Evolutionary conservation across 2,329 filamentous ascomycete species (phyloP), one percentile per base, ranked within the genome.

Genomic region (Pestalotiopsis sp.): DNA sequence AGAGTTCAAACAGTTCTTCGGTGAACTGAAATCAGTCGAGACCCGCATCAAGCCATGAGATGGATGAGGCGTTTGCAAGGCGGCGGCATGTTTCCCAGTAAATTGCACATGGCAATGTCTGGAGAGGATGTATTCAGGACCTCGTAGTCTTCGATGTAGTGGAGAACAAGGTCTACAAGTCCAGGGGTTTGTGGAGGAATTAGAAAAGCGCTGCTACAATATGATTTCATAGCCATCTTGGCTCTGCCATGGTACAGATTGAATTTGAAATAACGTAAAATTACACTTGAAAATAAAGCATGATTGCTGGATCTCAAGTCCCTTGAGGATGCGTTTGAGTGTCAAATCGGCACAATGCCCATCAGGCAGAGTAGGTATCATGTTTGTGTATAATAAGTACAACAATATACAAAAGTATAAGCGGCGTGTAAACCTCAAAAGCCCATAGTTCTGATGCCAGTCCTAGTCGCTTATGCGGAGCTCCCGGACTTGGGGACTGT

Each of bases 1-100:
- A 2, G 80, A 80, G 75, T 72, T 80, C 73, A 78, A 78, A 71
- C 72, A 73, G 68, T 66, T 71, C 7, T 78, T 78, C 69, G 80
- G 79, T 4, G 75, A 78, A 36, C 58, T 78, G 23, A 71, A 74
- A 67, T 66, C 80, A 57, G 76, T 77, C 67, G 77, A 80, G 75
- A 76, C 70, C 6, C 73, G 76, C 36, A 31, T 69, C 20, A 70
- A 68, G 67, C 41, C 13, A 14, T 71, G 60, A 63, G 38, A 23
- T 17, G 23, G 17, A n/a, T 27, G 13, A 36, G 57, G 20, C 45
- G 9, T 23, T 17, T 17, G 45, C 45, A 52, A 52, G 20, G 45
- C 20, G 45, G 7, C 31, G 7, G 31, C 31, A 36, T 9, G 6
- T 36, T 36, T 36, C 31, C 31, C 31, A 9, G 31, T 36, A 36